Evolutionary conservation across 441 rosid species (phyloP).

Genomic region (Aleurites moluccanus): DNA sequence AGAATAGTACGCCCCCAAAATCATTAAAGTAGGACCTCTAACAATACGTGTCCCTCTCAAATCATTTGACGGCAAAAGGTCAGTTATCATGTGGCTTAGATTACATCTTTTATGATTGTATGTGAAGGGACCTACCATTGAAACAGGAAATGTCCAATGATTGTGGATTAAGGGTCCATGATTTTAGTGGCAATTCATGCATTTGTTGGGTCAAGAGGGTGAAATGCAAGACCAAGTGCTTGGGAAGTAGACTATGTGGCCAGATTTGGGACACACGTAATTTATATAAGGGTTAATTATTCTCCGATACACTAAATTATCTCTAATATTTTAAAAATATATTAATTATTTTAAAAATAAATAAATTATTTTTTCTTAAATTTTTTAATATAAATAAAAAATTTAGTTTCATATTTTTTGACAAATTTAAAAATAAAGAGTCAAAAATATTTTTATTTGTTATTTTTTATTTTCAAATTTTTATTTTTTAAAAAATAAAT

Average conservation of each 20-base stretch:
- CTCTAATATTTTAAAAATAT: too few relatives aligned
- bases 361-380: too few relatives aligned
- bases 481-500: too few relatives aligned
- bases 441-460: too few relatives aligned
- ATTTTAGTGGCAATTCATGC: background rate
- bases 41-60: background rate
- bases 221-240: background rate
- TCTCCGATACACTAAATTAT: too few relatives aligned
- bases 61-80: background rate
- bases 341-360: too few relatives aligned
- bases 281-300: too few relatives aligned
- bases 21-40: background rate
- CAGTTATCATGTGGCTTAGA: constrained; percentile 5
- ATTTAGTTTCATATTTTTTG: too few relatives aligned
- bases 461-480: too few relatives aligned
- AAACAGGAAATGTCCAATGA: constrained; percentile 9
- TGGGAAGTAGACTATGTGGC: background rate
- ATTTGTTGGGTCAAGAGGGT: background rate
- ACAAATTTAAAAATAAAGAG: too few relatives aligned
- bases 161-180: background rate
- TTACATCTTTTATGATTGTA: constrained; percentile 3
- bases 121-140: constrained; percentile 1
- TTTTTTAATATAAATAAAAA: too few relatives aligned
- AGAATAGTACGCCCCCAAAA: background rate
- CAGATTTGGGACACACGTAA: background rate